These are phyloP conservation scores for Kluyveromyces siamensis DNA, from an alignment of 805 yeast genomes.

Conservation along the genomic window DNA sequence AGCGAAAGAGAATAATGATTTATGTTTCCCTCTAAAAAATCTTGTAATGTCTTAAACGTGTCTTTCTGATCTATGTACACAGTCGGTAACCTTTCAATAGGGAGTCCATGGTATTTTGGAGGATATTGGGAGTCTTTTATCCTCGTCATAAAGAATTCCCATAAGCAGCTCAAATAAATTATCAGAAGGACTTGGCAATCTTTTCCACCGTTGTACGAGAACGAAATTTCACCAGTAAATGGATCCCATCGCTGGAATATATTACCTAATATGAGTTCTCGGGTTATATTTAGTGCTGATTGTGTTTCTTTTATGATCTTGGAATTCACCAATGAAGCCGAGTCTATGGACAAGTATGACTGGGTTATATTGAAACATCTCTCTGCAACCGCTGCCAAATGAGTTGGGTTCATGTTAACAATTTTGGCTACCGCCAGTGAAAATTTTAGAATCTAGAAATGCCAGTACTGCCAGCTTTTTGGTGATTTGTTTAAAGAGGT, in stretches of 20 bases:
- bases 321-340: not conserved
- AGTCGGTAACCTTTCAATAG: slow-evolving; percentile 29
- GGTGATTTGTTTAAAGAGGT: no score
- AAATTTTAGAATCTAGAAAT: no score
- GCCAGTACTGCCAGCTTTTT: no score
- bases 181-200: slow-evolving; percentile 88
- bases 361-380: slow-evolving; percentile 20
- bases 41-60: slow-evolving; percentile 62
- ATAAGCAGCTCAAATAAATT: slow-evolving; percentile 52
- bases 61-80: slow-evolving; percentile 70
- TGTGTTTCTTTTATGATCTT: slow-evolving; percentile 20
- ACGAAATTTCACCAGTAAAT: slow-evolving; percentile 45
- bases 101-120: slow-evolving; percentile 15
- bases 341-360: slow-evolving; percentile 15
- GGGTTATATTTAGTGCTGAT: slow-evolving; percentile 19
- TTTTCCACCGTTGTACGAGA: slow-evolving; percentile 94
- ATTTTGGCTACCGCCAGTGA: no score
- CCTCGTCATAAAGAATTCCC: slow-evolving; percentile 18
- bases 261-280: slow-evolving; percentile 15
- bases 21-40: slow-evolving; percentile 52
- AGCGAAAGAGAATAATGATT: slow-evolving; percentile 45
- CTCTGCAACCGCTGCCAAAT: slow-evolving; percentile 13
- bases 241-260: slow-evolving; percentile 26
- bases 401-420: not conserved
- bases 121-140: slow-evolving; percentile 19